A percentile compares a stretch with the other conserved stretches of the same genome.
Conservation (phyloP, 371 early-diverging fungal species). For the Dinochytrium kinnereticum region DNA sequence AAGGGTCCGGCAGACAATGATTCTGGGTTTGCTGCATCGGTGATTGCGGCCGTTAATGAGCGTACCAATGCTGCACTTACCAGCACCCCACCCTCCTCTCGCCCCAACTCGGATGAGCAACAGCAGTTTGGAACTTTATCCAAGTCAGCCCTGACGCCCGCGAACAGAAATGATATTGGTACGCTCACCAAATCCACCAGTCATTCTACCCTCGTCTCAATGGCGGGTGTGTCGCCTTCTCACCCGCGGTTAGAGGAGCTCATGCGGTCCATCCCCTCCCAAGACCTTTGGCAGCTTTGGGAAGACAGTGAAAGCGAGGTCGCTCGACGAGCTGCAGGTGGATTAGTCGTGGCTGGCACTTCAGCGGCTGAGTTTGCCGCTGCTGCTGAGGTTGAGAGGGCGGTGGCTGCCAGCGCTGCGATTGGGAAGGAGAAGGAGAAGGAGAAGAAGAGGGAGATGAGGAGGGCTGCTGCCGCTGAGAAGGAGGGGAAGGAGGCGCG, state of each 20-base stretch:
- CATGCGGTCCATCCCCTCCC: conserved; percentile 11
- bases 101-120: conserved; percentile 9
- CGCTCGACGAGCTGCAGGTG: conserved; percentile 19
- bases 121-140: neutral
- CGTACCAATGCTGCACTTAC: conserved; percentile 9
- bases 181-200: neutral
- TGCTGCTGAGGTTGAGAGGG: neutral
- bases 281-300: conserved; percentile 27
- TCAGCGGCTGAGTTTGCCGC: conserved; percentile 11
- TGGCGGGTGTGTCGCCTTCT: neutral
- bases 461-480: neutral
- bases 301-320: conserved; percentile 23
- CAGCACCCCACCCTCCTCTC: neutral
- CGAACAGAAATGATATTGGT: neutral
- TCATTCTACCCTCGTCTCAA: neutral
- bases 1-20: neutral
- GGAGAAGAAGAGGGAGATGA: conserved; percentile 7
- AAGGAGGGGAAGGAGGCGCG: conserved; percentile 5
- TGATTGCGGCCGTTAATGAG: conserved; percentile 16
- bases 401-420: neutral
- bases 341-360: neutral
- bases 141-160: conserved; percentile 4
- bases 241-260: conserved; percentile 14
- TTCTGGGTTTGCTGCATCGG: conserved; percentile 11
- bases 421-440: neutral